These are phyloP conservation scores for Dothideomycetes sp. DNA, from an alignment of 2,329 filamentous ascomycete genomes.

Conservation along the genomic window DNA sequence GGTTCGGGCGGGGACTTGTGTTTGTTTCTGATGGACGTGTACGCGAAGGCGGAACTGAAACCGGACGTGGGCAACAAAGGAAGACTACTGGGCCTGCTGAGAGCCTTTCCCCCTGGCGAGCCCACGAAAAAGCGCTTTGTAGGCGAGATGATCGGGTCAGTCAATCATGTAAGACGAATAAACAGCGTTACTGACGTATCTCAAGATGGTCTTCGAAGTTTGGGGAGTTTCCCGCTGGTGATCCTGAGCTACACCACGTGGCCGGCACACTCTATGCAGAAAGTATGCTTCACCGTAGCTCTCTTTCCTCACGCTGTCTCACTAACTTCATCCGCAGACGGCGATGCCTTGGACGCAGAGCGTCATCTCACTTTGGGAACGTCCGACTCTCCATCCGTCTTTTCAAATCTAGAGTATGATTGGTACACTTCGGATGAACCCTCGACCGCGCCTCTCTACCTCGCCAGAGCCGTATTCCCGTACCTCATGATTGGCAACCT, in stretches of 20 bases:
- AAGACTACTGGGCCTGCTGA: conserved; percentile 63
- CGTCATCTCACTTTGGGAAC: conserved; percentile 81
- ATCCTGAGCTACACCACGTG: conserved; percentile 90
- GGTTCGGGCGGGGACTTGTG: conserved; percentile 86
- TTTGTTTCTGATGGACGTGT: conserved; percentile 79
- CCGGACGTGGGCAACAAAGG: conserved; percentile 65
- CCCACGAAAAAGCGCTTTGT: conserved; percentile 91
- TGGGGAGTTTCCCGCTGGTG: conserved; percentile 80
- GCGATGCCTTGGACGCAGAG: conserved; percentile 88
- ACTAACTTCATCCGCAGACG: conserved; percentile 40
- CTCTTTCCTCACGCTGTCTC: neutral
- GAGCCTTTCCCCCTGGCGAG: conserved; percentile 71
- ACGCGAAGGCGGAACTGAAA: conserved; percentile 72
- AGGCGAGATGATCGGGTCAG: conserved; percentile 66
- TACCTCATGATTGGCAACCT: conserved; percentile 87
- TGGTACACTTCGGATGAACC: conserved; percentile 89
- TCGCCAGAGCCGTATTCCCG: conserved; percentile 75
- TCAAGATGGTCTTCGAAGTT: conserved; percentile 70
- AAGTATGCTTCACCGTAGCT: conserved; percentile 28
- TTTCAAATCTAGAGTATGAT: conserved; percentile 75
- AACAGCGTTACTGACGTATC: conserved; percentile 4
- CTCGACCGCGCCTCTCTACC: conserved; percentile 78
- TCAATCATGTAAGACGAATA: conserved; percentile 9
- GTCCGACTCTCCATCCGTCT: conserved; percentile 69
- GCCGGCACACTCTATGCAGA: conserved; percentile 81